Evolutionary conservation across 1,284 basidiomycete species (phyloP), one percentile per base, ranked within the genome.

Genomic region (Cystobasidium pallidum): DNA sequence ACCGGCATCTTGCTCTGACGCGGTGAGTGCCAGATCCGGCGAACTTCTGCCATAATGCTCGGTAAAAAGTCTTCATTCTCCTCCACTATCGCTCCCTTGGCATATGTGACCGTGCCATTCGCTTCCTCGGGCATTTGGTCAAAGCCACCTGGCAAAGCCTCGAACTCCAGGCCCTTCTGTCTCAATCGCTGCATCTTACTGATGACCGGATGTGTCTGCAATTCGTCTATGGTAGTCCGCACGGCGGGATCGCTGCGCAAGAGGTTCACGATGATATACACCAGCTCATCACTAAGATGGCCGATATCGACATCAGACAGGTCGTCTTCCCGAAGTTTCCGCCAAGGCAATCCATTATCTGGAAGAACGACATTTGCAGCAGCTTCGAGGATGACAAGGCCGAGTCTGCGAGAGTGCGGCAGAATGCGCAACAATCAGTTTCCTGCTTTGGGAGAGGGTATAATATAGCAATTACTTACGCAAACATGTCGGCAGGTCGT

Each of bases 361-460:
- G 96, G 96, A 43, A 99, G 90, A 74, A 95, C 88, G 76, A 99
- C 94, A 80, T 98, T 98, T 76, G 92, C 88, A 43, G 94, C 91
- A 62, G 92, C 89, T 84, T 99, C 96, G 54, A 99, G 86, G 81
- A 97, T 87, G 76, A 93, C 91, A 85, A 99, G 89, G 70, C 96
- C 96, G 78, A 98, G 86, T 82, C 93, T 92, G 79, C 75, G n/a
- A 78, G 73, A 75, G 8, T 8, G 15, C 0, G 30, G 19, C 3
- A 19, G 63, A 32, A 51, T n/a, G n/a, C n/a, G 32, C 7, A 72
- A 52, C 61, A 13, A 58, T 51, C 3, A 21, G 17, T 6, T 1
- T 8, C 2, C 17, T 8, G 8, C 15, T n/a, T n/a, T 19, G 6
- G 13, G 4, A 36, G 13, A 28, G 43, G 19, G 26, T 24, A 19